A percentile compares a stretch with the other conserved stretches of the same genome.
Conservation (phyloP, 106 monocot genomes). For the Dioscorea zingiberensis region DNA sequence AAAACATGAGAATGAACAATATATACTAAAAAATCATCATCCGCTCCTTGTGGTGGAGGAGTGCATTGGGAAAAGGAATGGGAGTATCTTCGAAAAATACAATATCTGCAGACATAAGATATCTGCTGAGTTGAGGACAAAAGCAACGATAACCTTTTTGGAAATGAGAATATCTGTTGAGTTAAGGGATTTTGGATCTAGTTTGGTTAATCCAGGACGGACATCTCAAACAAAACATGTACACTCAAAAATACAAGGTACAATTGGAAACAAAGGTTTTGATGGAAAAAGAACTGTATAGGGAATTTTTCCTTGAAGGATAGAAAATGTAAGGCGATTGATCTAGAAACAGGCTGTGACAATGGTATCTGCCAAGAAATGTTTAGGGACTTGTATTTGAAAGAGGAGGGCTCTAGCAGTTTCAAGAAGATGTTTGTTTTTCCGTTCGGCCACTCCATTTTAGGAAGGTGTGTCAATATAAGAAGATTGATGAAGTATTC, state of each 20-base stretch:
- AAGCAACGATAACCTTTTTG: not conserved
- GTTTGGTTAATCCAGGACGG: too few relatives aligned
- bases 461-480: not conserved
- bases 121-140: not conserved
- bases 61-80: not conserved
- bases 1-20: not conserved
- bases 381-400: not conserved
- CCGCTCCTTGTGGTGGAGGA: too few relatives aligned
- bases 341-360: not conserved
- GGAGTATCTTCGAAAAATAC: not conserved
- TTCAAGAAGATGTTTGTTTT: not conserved
- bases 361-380: not conserved
- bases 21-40: too few relatives aligned
- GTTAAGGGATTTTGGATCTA: too few relatives aligned
- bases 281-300: not conserved
- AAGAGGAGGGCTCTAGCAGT: not conserved
- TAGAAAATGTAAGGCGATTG: not conserved
- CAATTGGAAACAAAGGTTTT: not conserved
- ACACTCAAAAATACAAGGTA: not conserved
- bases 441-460: not conserved
- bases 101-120: not conserved
- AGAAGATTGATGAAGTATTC: not conserved
- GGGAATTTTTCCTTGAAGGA: not conserved
- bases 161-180: too few relatives aligned
- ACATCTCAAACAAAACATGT: not conserved